Evolutionary conservation across 169 alveolate species (phyloP), one percentile per base, ranked within the genome.

Genomic region (Miamiensis avidus): DNA sequence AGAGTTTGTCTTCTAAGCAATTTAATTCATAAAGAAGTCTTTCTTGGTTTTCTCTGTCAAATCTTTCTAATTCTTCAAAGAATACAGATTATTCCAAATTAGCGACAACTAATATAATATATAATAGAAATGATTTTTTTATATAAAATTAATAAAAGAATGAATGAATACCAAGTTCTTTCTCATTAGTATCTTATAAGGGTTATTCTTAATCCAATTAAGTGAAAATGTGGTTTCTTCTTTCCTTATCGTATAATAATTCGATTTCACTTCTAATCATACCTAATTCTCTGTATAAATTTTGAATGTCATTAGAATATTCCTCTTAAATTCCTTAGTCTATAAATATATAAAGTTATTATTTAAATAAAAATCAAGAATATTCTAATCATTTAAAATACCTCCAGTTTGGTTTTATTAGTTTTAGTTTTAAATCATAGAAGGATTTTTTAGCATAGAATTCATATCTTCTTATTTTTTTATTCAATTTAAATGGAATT

Each of bases 241-340:
- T 65, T 29, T 34, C 84, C 49, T 79, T 79, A 29, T 79, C 84
- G 64, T 79, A 65, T 65, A 79, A 79, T 49, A 34, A 65, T 29
- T 79, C 84, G 11, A 79, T 28, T 79, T 79, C 84, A 79, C 84
- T 79, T 65, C 84, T 79, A 1, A 79, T 31, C 84, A 79, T 79
- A 0, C 84, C 84, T 0, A 79, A 49, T 79, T 79, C 84, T 29
- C 84, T 79, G 20, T 79, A 79, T 15, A 79, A 72, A 64, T 79
- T 79, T 27, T 65, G 29, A 27, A 79, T 79, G 64, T 79, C 84
- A 64, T 34, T 79, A 49, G 31, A 15, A 6, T 73, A 73, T 6
- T 73, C 69, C 26, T 73, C 76, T 73, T 6, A 6, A 73, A 6
- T 26, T 15, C 11, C 6, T 6, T 73, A 15, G 6, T 73, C 31